Base-by-base conservation (phyloP, 2,329 filamentous ascomycete species). In the Westerdykella ornata region DNA sequence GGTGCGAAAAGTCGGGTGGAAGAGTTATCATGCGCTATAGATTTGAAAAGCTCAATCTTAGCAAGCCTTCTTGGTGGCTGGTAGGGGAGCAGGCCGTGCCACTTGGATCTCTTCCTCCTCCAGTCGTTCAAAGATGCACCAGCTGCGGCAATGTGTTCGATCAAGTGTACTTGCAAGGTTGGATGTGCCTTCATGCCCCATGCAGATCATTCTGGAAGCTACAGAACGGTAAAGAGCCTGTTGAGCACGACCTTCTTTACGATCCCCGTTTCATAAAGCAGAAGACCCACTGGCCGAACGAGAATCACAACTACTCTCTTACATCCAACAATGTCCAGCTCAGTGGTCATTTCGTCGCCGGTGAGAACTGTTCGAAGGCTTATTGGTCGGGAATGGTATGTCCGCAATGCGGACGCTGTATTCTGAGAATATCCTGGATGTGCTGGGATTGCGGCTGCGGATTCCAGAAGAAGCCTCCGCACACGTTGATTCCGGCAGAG, bases 311-410 rank as follows among this genome's bases (percentile, higher is more conserved):
- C 8, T 69, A 66, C 39, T 62, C 56, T 4, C 55, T 75, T 1
- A 39, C 38, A 2, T 50, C 51, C 2, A 48, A 48, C 22, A 26
- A 38, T n/a, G 45, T 47, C 1, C 43, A 50, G 7, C 38, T 70
- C 8, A 54, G 65, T 1, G 49, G 61, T 0, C 64, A 67, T 12
- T 59, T 66, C 0, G 54, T 66, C 4, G 51, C 63, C 1, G 69
- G 70, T 4, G 66, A 72, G 41, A 73, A 76, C 3, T 72, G 75
- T 0, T 72, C 76, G 9, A 64, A 68, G 2, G 60, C 68, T 7
- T 78, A 75, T 42, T 82, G 78, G 53, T 69, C 70, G 38, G 84
- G 84, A 0, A 76, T 87, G 35, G 76, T 84, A 2, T 89, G 85
- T 50, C 79, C 78, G 0, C 44, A 65, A 1, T 88, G 85, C 48